Evolutionary conservation across 2,329 filamentous ascomycete species (phyloP), one percentile per base, ranked within the genome.

Genomic region (Monilinia laxa): DNA sequence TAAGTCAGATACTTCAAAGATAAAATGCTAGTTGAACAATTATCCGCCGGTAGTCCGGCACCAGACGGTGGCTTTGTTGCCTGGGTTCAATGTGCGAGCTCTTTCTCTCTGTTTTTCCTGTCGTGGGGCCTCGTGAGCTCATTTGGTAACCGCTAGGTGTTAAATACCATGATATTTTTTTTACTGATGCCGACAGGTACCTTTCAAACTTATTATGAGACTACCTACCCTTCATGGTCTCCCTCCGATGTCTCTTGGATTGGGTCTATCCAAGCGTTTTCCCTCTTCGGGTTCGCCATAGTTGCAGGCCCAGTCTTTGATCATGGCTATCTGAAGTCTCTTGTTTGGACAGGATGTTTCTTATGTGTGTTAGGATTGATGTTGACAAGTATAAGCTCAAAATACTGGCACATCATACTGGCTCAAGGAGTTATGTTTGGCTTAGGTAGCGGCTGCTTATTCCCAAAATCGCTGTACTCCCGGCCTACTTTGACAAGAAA

Each of bases 121-220:
- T 55, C 76, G 1, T 56, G 51, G 78, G 76, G 75, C 1, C 73
- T 77, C 53, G 74, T 78, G 65, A 78, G 77, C 63, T 77, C 76
- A 11, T 81, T 79, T 65, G 80, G 51, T 64, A 55, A 42, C 3
- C 23, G 6, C 14, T 10, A 18, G 54, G n/a, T 52, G 9, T 12
- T 20, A 11, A 51, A 35, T 23, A 23, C 11, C 20, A 20, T 14
- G 16, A n/a, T 16, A 2, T 51, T 62, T 38, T 2, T 9, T 18
- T 12, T 16, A 16, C 16, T 53, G 25, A 62, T 62, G 3, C 16
- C n/a, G 40, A 18, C 38, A 62, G 79, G 80, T 11, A 73, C 80
- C 25, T 82, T 81, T 67, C 80, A 82, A 73, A 73, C 75, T n/a
- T 80, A 81, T 70, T 81, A 82, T 66, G 69, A 74, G 18, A 73